Percentiles rank a stretch among this genome's conserved stretches.
Evolutionary conservation across 352 stramenopile genomes (phyloP).

Genomic region (Pythium pectinolyticum): DNA sequence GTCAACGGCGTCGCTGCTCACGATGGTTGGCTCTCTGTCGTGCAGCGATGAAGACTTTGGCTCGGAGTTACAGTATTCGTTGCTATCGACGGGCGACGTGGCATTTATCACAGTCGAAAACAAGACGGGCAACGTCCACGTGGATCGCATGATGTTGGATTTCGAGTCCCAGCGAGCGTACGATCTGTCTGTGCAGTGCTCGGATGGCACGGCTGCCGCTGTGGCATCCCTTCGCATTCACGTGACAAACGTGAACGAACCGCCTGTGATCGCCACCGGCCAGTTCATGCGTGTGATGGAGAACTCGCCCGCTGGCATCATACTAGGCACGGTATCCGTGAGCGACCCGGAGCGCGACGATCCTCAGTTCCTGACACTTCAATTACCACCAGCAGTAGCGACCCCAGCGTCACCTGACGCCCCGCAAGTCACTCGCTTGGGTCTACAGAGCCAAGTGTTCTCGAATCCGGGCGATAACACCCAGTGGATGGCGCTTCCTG

Average conservation of each 20-base stretch:
- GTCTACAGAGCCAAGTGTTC: conserved; percentile 15
- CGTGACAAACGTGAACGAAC: conserved; percentile 55
- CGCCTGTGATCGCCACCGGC: conserved; percentile 27
- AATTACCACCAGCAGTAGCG: too few species aligned
- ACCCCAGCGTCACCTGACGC: background rate
- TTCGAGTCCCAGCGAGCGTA: conserved; percentile 45
- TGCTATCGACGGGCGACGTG: conserved; percentile 22
- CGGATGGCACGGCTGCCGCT: conserved; percentile 32
- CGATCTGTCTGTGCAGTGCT: conserved; percentile 34
- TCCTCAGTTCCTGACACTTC: conserved; percentile 19
- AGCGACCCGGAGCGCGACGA: conserved; percentile 32
- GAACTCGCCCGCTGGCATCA: conserved; percentile 22
- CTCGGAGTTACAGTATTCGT: conserved; percentile 33
- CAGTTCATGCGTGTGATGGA: conserved; percentile 39
- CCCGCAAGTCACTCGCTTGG: conserved; percentile 1
- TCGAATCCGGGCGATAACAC: conserved; percentile 18
- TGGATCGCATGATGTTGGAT: conserved; percentile 38
- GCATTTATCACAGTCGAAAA: conserved; percentile 44
- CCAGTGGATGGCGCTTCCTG: conserved; percentile 24
- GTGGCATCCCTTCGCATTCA: conserved; percentile 25
- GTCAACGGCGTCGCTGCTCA: conserved; percentile 6
- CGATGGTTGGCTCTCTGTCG: conserved; percentile 38
- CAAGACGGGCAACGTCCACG: conserved; percentile 45
- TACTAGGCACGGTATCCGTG: conserved; percentile 13
- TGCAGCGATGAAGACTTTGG: conserved; percentile 52